Conservation (phyloP, 2,329 filamentous ascomycete genomes). For the Aspergillus amoenus region DNA sequence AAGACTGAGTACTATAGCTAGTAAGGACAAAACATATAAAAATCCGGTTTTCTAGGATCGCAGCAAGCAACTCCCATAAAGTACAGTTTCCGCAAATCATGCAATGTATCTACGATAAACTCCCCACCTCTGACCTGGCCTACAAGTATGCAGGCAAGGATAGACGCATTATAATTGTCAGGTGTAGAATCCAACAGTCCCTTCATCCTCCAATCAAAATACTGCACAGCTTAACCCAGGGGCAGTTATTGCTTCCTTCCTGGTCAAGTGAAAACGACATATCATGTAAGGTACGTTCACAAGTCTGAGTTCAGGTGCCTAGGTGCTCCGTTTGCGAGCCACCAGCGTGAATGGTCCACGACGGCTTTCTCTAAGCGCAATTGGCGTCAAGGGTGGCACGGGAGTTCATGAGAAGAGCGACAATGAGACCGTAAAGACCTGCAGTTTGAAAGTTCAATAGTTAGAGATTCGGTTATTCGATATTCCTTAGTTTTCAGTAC, state of each 20-base stretch:
- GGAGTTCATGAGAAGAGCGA: conserved; percentile 99
- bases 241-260: neutral
- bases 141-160: neutral
- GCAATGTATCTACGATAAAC: conserved; percentile 24
- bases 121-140: conserved; percentile 4
- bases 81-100: conserved; percentile 23
- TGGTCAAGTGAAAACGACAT: neutral
- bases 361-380: conserved; percentile 44
- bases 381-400: conserved; percentile 66
- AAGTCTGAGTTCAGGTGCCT: neutral
- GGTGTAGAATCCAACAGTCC: conserved; percentile 4
- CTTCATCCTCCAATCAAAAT: neutral
- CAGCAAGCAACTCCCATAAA: conserved; percentile 23
- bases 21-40: conserved; percentile 13
- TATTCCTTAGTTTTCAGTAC: conserved; percentile 33
- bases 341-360: conserved; percentile 14
- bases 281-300: conserved; percentile 7
- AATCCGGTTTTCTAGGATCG: conserved; percentile 19
- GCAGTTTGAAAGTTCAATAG: neutral
- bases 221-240: neutral
- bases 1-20: neutral
- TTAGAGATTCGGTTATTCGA: neutral
- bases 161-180: conserved; percentile 3
- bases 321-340: conserved; percentile 9
- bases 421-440: conserved; percentile 99